Evolutionary conservation across 2,329 filamentous ascomycete species (phyloP), one percentile per base, ranked within the genome.

Genomic region (Sarocladiaceae sp.): DNA sequence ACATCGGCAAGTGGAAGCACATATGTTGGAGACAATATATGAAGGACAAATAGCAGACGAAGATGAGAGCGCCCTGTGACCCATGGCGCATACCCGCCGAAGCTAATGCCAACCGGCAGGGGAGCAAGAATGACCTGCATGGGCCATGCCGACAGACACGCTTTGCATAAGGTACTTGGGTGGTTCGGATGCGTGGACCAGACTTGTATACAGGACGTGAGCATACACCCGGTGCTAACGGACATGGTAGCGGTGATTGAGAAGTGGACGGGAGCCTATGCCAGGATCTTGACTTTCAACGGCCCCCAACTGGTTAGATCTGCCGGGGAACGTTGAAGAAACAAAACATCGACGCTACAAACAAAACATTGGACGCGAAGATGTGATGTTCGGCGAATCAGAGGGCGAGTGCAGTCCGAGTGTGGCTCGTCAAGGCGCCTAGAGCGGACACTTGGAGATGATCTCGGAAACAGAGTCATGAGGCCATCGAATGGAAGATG

Each of bases 1-100:
- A 37, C 35, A 20, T 22, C 25, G 3, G 11, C 8, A 26, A 44
- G 40, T 22, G n/a, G 3, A 12, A 33, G 12, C 15, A 29, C n/a
- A 22, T 25, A 31, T 20, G 11, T 8, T 10, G 11, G 28, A 48
- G 25, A 33, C 44, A 28, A 48, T 48, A 48, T 48, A 33, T 48
- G 44, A 33, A 25, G 33, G 44, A 48, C 44, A 33, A 48, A 48
- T 48, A 33, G 44, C 10, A 22, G 4, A 4, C 44, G 25, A 25
- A 31, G 25, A 3, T 20, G n/a, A 12, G 28, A 31, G 26, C 22
- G 22, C 17, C 44, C n/a, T 48, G 44, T 48, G 44, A 48, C 44
- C 18, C 33, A 17, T 6, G 6, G 26, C 44, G 44, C 44, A 48
- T 48, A 48, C 44, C 44, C 44, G 44, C 44, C 44, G 44, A 48